Base-by-base conservation (phyloP, 2,329 filamentous ascomycete genomes). In the Calonectria ilicicola region DNA sequence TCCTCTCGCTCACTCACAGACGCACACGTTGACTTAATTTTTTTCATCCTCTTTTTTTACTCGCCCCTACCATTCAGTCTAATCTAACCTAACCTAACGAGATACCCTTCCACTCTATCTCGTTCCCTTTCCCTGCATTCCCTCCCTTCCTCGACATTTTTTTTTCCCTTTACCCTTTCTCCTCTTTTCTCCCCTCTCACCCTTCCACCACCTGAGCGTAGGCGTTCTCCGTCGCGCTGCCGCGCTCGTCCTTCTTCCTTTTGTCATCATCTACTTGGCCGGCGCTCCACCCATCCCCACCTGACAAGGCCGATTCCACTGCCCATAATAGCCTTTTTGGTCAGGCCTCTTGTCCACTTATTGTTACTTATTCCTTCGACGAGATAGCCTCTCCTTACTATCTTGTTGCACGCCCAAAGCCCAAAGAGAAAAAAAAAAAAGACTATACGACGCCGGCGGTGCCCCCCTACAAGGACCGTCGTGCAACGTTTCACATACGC, bases 401-500 rank as follows among this genome's bases (percentile, higher is more conserved):
- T 27, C 49, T 53, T 27, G 49, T 53, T 29, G n/a, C 26, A 53
- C 49, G 49, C 26, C 49, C 49, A 26, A 32, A 32, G 29, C 49
- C 49, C 15, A 32, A 32, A n/a, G 42, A 63, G 23, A 68, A 66
- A 66, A 62, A 60, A 74, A 35, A 35, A 62, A 60, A 74, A 35
- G 1, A 35, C 10, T 35, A 35, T 35, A 35, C 32, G 32, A 35
- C 32, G 12, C 32, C 17, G 17, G 49, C 49, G 26, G 26, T 53
- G 26, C 26, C 8, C 49, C 29, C 29, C 5, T 53, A 27, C 27
- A 1, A 51, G 26, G 17, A 8, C 49, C 27, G 49, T 51, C 58
- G 74, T 75, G 74, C 75, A 72, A 75, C 74, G 66, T 73, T 70
- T 60, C 73, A 68, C 70, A 58, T 46, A 70, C 67, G 65, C 65